Evolutionary conservation across 495 filamentous ascomycete species (phyloP).

Genomic region (Aspergillus egyptiacus): DNA sequence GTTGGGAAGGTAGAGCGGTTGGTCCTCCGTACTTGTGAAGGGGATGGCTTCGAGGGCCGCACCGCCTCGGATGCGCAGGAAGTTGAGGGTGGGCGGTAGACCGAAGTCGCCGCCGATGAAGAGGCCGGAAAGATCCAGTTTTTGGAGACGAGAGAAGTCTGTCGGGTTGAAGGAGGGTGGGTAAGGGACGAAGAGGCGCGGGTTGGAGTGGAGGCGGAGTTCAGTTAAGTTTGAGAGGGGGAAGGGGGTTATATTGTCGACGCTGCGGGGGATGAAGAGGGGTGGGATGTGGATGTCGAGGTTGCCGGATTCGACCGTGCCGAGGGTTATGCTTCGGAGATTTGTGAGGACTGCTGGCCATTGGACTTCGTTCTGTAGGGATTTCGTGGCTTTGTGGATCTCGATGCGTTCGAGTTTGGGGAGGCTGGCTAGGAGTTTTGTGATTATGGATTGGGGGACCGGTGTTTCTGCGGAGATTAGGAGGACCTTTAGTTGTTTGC

Average conservation of each 20-base stretch:
- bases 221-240: slow-evolving; percentile 35
- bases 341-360: slow-evolving; percentile 33
- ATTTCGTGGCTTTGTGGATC: slow-evolving; percentile 24
- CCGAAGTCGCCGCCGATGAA: slow-evolving; percentile 14
- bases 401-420: slow-evolving; percentile 39
- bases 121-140: slow-evolving; percentile 29
- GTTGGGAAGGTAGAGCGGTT: slow-evolving; percentile 19
- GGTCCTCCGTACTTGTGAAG: slow-evolving; percentile 3
- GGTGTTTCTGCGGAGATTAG: slow-evolving; percentile 32
- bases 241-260: slow-evolving; percentile 8
- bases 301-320: slow-evolving; percentile 11
- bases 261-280: slow-evolving; percentile 18
- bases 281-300: slow-evolving; percentile 5
- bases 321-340: slow-evolving; percentile 30
- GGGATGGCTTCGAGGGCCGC: slow-evolving; percentile 14
- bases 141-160: slow-evolving; percentile 23
- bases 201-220: slow-evolving; percentile 29
- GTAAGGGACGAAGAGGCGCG: slow-evolving; percentile 19
- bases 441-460: slow-evolving; percentile 27
- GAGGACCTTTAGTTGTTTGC: slow-evolving; percentile 36
- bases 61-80: slow-evolving; percentile 28
- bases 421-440: slow-evolving; percentile 33
- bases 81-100: slow-evolving; percentile 29
- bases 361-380: slow-evolving; percentile 7
- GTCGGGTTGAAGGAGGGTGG: slow-evolving; percentile 15